Base-by-base conservation (phyloP, 2,329 filamentous ascomycete species). In the Rhexocercosporidium sp. region DNA sequence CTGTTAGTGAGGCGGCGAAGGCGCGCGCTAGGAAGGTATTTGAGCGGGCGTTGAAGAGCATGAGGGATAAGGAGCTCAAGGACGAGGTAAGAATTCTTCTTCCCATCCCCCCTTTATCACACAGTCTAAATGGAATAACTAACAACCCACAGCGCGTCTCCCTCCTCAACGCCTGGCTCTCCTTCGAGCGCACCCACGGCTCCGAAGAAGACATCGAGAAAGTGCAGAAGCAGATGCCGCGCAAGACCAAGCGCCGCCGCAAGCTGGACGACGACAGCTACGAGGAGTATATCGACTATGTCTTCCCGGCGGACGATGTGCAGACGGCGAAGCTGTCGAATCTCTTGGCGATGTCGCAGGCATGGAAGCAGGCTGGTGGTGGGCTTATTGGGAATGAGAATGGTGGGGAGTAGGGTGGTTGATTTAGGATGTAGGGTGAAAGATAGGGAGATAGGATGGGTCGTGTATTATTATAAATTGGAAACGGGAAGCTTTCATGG, bases 201-300 rank as follows among this genome's bases (percentile, higher is more conserved):
- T 85, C 86, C 3, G 81, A 83, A 12, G 89, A 89, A 66, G 92
- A 97, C 70, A 85, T 93, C 69, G 92, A 93, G 70, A 90, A 89
- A 75, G 92, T 99, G 70, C 90, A 96, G 80, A 92, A 90, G 78
- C 93, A 97, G 83, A 97, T 98, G 94, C 96, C 96, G 39, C 88
- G 94, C 71, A 90, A 90, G 81, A 92, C 93, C 76, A 98, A 97
- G 89, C 95, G 96, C 85, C 86, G 93, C 76, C 90, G 96, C 79
- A 93, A 90, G 86, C 81, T 97, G 78, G 94, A 97, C 77, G 95
- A 97, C 80, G 94, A 96, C 78, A 90, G 88, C 44, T 97, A 93
- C 82, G 94, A 99, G 84, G 96, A 99, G 82, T 98, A 97, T 79
- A 88, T 96, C 81, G 96, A 98, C 79, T 98, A 97, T 75, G 88